A percentile compares a stretch with the other conserved stretches of the same genome.
Conservation (phyloP, 148 eudicot genomes). For the Vaccinium vitisidaea region DNA sequence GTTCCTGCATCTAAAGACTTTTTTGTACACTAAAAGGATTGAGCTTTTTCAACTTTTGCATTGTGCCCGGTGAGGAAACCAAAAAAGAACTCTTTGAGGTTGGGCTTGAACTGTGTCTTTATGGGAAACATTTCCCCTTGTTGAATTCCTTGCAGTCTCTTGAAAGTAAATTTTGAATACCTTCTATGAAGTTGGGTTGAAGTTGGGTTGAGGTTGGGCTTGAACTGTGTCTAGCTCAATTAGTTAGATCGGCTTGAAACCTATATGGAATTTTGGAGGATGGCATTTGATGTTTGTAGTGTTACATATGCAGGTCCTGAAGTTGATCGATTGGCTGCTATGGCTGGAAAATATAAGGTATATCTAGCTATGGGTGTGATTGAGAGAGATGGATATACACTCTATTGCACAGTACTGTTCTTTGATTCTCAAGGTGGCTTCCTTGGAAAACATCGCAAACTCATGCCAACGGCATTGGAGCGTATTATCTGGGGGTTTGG, state of each 20-base stretch:
- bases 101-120: background rate
- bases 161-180: background rate
- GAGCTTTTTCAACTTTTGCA: background rate
- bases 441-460: constrained; percentile 93
- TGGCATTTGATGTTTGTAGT: background rate
- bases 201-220: background rate
- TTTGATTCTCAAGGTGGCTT: constrained; percentile 82
- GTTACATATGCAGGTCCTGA: constrained; percentile 62
- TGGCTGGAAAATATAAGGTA: constrained; percentile 90
- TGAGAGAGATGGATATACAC: constrained; percentile 92
- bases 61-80: background rate
- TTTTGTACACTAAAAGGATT: background rate
- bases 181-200: background rate
- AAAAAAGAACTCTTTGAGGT: no score
- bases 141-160: background rate
- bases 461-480: constrained; percentile 93
- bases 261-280: background rate
- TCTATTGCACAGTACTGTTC: constrained; percentile 78
- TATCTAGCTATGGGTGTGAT: constrained; percentile 84
- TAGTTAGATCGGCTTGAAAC: background rate
- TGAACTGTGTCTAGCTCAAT: background rate
- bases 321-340: constrained; percentile 81
- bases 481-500: constrained; percentile 95
- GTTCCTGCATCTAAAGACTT: no score
- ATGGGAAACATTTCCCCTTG: background rate